phyloP scores from a whole-genome alignment of 192 early-diverging fungal genomes.

The Phycomyces blakesleeanus region DNA sequence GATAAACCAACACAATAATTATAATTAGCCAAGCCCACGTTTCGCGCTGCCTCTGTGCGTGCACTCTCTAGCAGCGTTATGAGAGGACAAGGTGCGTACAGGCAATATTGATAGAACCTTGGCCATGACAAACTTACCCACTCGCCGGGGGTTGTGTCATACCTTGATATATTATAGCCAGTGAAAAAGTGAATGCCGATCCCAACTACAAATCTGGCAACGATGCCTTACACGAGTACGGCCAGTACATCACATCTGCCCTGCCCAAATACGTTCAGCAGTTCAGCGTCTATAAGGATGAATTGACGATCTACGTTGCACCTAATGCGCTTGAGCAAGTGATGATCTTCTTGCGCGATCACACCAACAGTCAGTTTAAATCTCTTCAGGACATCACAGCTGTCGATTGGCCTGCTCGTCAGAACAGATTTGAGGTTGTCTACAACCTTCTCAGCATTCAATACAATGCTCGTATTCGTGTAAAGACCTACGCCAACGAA shows the following conservation, averaged over 20 bases:
- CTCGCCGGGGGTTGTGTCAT: background rate
- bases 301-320: constrained; percentile 91
- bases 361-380: constrained; percentile 90
- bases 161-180: constrained; percentile 1
- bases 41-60: constrained; percentile 17
- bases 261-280: constrained; percentile 97
- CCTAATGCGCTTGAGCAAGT: constrained; percentile 75
- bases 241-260: constrained; percentile 77
- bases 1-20: constrained; percentile 1
- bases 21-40: constrained; percentile 14
- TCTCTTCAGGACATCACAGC: constrained; percentile 86
- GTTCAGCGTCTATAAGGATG: constrained; percentile 96
- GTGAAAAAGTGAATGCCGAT: constrained; percentile 21
- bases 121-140: background rate
- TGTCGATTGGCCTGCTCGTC: constrained; percentile 86
- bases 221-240: constrained; percentile 74
- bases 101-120: background rate
- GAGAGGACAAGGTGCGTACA: constrained; percentile 20
- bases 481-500: constrained; percentile 97
- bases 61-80: constrained; percentile 12
- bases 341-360: constrained; percentile 89
- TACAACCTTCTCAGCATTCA: constrained; percentile 86
- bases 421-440: constrained; percentile 96
- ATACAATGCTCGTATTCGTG: constrained; percentile 90
- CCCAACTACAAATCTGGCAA: constrained; percentile 36